Conservation (phyloP, 352 stramenopile species). For the Phytophthora constricta region DNA sequence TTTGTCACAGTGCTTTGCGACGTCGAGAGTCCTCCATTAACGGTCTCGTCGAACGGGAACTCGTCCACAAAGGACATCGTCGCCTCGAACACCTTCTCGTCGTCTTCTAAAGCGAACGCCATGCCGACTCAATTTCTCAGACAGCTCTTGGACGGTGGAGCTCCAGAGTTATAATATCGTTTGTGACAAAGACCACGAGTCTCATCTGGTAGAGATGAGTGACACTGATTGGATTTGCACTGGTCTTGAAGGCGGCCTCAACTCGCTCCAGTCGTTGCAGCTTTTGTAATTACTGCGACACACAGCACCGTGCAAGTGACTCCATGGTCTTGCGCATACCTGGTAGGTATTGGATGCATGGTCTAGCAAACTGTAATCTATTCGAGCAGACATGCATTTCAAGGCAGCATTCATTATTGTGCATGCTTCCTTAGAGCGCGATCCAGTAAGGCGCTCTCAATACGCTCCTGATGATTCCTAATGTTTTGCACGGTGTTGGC, state of each 20-base stretch:
- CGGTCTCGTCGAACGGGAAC: slow-evolving; percentile 23
- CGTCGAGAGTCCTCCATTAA: neutral
- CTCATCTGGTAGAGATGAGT: neutral
- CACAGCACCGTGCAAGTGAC: slow-evolving; percentile 3
- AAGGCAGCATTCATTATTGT: neutral
- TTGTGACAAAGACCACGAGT: neutral
- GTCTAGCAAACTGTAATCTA: too few species aligned
- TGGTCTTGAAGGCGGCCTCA: neutral
- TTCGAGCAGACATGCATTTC: too few species aligned
- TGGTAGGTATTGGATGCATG: too few species aligned
- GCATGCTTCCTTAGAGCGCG: slow-evolving; percentile 23
- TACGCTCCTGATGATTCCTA: slow-evolving; percentile 44
- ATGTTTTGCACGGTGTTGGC: slow-evolving; percentile 48
- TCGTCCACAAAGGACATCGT: slow-evolving; percentile 38
- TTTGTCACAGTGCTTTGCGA: neutral
- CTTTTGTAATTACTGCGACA: too few species aligned
- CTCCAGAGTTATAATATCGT: too few species aligned
- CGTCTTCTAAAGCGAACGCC: slow-evolving; percentile 14
- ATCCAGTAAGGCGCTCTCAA: slow-evolving; percentile 46
- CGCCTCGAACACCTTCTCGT: slow-evolving; percentile 25
- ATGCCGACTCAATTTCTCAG: too few species aligned
- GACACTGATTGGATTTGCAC: neutral
- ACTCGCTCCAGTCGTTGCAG: neutral
- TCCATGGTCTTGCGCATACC: too few species aligned
- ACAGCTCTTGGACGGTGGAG: too few species aligned